These are phyloP conservation scores for Eurotiales sp. DNA, from an alignment of 2,329 filamentous ascomycete species.

Conservation along the genomic window DNA sequence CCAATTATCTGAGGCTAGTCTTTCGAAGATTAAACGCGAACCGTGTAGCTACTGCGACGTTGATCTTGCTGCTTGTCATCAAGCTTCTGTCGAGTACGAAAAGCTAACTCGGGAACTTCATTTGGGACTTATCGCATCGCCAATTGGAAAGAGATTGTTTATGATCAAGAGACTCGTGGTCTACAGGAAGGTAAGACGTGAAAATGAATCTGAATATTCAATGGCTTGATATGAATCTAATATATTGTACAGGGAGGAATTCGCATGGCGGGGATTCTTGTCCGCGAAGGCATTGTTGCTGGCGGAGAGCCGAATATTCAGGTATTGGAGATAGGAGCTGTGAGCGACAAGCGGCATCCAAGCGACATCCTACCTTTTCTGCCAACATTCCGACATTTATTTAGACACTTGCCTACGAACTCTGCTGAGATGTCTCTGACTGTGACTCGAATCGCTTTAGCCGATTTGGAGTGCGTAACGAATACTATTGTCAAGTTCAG, in stretches of 20 bases:
- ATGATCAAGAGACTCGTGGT: constrained; percentile 71
- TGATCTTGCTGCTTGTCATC: constrained; percentile 75
- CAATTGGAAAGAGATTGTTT: constrained; percentile 77
- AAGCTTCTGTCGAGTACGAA: constrained; percentile 75
- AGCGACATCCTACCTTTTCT: constrained; percentile 87
- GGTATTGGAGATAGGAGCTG: constrained; percentile 71
- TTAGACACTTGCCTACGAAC: constrained; percentile 64
- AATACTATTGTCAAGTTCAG: constrained; percentile 57
- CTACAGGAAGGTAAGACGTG: constrained; percentile 59
- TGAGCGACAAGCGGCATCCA: constrained; percentile 66
- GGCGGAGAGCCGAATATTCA: constrained; percentile 67
- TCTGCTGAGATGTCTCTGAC: constrained; percentile 66
- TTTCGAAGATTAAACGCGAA: constrained; percentile 86
- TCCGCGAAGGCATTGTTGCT: constrained; percentile 68
- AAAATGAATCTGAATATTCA: neutral
- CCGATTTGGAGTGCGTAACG: constrained; percentile 81
- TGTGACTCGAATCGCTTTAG: constrained; percentile 65
- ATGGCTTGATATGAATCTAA: constrained; percentile 18
- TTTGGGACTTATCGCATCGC: constrained; percentile 70
- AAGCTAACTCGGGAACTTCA: constrained; percentile 78
- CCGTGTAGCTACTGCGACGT: constrained; percentile 76
- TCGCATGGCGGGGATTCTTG: constrained; percentile 74
- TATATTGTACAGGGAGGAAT: constrained; percentile 63
- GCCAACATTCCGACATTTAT: constrained; percentile 62
- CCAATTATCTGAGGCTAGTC: constrained; percentile 82